These are phyloP conservation scores for Quercus alba DNA, from an alignment of 306 rosid species.

Conservation along the genomic window DNA sequence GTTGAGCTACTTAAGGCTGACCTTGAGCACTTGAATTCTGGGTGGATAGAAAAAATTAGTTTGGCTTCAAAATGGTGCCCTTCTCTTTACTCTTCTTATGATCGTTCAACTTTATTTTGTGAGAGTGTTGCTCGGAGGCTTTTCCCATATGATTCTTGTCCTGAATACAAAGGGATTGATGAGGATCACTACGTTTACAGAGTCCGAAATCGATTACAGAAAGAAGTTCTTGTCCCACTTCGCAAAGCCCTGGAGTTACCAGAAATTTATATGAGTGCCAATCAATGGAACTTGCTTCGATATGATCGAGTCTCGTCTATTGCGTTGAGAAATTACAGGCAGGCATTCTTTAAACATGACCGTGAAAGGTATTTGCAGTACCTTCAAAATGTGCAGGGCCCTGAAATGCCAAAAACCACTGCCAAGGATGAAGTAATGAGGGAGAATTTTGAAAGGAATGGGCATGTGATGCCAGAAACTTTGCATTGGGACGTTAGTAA, in stretches of 20 bases:
- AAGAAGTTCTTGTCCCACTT: no score
- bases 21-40: neutral
- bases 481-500: neutral
- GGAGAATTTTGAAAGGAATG: neutral
- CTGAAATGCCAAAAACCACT: neutral
- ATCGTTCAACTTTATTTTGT: neutral
- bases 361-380: no score
- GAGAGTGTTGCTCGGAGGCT: neutral
- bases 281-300: neutral
- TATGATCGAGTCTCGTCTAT: neutral
- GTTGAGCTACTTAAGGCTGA: neutral
- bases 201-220: no score
- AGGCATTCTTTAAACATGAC: no score
- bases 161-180: no score
- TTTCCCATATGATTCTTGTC: neutral
- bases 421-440: neutral
- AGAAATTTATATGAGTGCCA: neutral
- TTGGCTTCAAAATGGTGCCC: neutral
- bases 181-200: no score
- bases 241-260: neutral
- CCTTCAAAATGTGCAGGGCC: no score
- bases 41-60: neutral
- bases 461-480: neutral
- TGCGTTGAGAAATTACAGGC: neutral
- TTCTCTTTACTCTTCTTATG: neutral